A percentile compares a stretch with the other conserved stretches of the same genome.
These are phyloP conservation scores for Basidiobolus meristosporus DNA, from an alignment of 371 early-diverging fungal species.

Conservation along the genomic window DNA sequence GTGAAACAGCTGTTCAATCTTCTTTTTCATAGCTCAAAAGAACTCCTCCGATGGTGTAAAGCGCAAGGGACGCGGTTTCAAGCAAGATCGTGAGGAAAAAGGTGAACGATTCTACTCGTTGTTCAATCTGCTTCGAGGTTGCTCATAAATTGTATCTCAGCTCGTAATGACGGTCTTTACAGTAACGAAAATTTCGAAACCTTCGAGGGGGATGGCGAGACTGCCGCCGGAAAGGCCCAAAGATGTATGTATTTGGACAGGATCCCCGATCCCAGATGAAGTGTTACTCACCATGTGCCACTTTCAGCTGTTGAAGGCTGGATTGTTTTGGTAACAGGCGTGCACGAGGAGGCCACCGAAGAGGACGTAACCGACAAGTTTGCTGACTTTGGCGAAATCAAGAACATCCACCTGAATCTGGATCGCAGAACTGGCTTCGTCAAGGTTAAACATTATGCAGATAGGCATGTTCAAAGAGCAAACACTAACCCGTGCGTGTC, in stretches of 20 bases:
- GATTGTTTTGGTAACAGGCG: constrained; percentile 74
- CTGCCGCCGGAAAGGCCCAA: constrained; percentile 20
- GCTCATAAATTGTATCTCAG: constrained; percentile 7
- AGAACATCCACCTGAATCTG: constrained; percentile 76
- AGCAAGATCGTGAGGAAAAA: constrained; percentile 1
- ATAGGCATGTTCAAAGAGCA: background rate
- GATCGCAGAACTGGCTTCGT: constrained; percentile 89
- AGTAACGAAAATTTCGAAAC: constrained; percentile 13
- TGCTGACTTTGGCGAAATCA: constrained; percentile 73
- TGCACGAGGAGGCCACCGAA: constrained; percentile 89
- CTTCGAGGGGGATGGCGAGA: constrained; percentile 10
- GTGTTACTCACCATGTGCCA: background rate
- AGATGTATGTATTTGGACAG: constrained; percentile 22
- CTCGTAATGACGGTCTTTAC: constrained; percentile 13
- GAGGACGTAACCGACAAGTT: constrained; percentile 78
- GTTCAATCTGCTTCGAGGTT: too few relatives aligned
- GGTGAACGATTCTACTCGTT: too few relatives aligned
- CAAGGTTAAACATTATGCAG: constrained; percentile 34
- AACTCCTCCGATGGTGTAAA: constrained; percentile 4
- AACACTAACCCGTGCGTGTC: background rate
- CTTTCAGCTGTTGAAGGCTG: constrained; percentile 78
- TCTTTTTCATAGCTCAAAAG: constrained; percentile 2
- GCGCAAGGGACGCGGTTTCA: constrained; percentile 17
- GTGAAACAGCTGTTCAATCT: background rate
- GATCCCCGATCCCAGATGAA: background rate